Conservation (phyloP, 106 monocot species). For the Apostasia ramifera region DNA sequence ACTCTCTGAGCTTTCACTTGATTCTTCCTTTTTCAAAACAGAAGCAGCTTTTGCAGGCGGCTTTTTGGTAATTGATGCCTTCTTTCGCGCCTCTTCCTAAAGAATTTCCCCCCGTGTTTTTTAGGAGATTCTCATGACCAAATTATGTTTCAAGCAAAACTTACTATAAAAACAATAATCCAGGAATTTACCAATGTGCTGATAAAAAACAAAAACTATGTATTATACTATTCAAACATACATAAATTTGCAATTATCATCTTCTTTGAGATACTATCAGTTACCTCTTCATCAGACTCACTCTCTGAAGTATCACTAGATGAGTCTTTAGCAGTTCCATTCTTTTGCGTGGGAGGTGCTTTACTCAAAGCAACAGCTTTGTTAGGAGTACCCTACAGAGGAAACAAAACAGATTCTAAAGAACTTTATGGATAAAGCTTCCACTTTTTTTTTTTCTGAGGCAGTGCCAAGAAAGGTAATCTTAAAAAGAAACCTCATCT, state of each 20-base stretch:
- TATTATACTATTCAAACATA: too few relatives aligned
- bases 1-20: slow-evolving; percentile 30
- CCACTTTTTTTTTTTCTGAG: background rate
- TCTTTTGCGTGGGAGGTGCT: background rate
- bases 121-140: too few relatives aligned
- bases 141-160: too few relatives aligned
- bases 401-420: background rate
- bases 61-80: background rate
- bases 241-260: too few relatives aligned
- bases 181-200: too few relatives aligned
- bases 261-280: too few relatives aligned
- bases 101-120: too few relatives aligned
- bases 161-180: too few relatives aligned
- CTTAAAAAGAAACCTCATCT: slow-evolving; percentile 2
- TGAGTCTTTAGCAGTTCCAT: slow-evolving; percentile 3
- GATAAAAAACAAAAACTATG: too few relatives aligned
- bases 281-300: slow-evolving; percentile 28
- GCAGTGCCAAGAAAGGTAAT: background rate
- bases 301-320: slow-evolving; percentile 28
- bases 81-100: too few relatives aligned
- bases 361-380: background rate
- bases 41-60: background rate
- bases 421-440: background rate
- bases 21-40: slow-evolving; percentile 12
- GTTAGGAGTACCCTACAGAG: background rate